These are phyloP conservation scores for Morella rubra DNA, from an alignment of 306 rosid genomes.

Conservation along the genomic window DNA sequence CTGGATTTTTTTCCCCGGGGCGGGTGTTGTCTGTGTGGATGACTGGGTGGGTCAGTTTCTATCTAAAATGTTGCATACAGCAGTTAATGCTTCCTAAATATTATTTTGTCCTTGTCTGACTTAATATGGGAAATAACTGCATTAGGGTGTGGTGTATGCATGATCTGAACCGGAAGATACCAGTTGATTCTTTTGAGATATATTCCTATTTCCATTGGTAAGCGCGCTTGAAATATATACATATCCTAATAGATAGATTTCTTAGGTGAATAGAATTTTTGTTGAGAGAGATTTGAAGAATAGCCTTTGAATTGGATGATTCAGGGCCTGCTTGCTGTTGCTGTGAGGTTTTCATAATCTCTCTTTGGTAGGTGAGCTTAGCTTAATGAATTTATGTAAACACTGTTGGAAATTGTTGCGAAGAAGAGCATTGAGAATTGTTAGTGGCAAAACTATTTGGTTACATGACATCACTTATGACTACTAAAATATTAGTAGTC, in stretches of 20 bases:
- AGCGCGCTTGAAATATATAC: neutral
- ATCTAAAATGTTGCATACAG: slow-evolving; percentile 7
- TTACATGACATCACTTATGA: neutral
- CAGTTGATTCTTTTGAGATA: too few species aligned
- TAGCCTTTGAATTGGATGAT: neutral
- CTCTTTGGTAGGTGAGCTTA: neutral
- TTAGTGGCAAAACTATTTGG: neutral
- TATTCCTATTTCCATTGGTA: neutral
- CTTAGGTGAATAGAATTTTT: neutral
- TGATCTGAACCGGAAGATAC: too few species aligned
- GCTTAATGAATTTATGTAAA: neutral
- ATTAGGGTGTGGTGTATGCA: too few species aligned
- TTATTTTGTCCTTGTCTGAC: too few species aligned
- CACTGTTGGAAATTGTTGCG: neutral
- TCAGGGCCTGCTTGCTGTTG: neutral
- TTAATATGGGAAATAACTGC: too few species aligned
- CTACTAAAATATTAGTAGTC: neutral
- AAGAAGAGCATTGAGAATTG: neutral
- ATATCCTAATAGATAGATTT: neutral
- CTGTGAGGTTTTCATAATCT: neutral
- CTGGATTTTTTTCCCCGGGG: neutral
- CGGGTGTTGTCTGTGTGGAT: neutral
- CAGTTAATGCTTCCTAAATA: neutral
- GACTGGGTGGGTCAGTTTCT: slow-evolving; percentile 7
- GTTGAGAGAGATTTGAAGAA: neutral